These are phyloP conservation scores for Pseudotulostoma volvatum DNA, from an alignment of 495 filamentous ascomycete species.

Conservation along the genomic window DNA sequence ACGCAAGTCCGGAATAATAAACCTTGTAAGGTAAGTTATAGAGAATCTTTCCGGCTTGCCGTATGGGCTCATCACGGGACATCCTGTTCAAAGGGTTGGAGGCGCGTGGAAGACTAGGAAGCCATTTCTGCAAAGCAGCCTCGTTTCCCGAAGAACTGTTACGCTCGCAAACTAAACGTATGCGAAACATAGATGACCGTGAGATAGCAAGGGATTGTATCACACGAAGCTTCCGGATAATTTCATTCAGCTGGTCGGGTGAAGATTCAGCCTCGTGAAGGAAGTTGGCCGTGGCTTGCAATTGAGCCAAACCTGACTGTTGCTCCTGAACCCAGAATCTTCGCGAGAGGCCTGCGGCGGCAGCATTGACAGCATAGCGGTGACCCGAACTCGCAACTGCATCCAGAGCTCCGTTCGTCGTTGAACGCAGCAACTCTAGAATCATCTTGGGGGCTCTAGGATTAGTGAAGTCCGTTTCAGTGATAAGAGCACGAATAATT, in stretches of 20 bases:
- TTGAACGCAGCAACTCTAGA: conserved; percentile 65
- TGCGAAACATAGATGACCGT: conserved; percentile 40
- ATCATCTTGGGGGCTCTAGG: conserved; percentile 67
- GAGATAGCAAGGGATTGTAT: conserved; percentile 65
- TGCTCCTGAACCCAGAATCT: conserved; percentile 60
- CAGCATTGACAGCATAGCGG: conserved; percentile 64
- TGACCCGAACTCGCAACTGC: conserved; percentile 78
- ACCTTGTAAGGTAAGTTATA: conserved; percentile 95
- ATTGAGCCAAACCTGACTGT: conserved; percentile 68
- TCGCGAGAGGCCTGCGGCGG: conserved; percentile 59
- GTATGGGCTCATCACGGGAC: conserved; percentile 20
- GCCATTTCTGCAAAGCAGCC: conserved; percentile 51
- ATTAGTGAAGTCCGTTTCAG: conserved; percentile 78
- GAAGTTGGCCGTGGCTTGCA: conserved; percentile 64
- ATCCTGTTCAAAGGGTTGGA: conserved; percentile 14
- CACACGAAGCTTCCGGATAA: conserved; percentile 73
- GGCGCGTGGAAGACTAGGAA: conserved; percentile 38
- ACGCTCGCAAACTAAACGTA: conserved; percentile 70
- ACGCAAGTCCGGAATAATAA: conserved; percentile 68
- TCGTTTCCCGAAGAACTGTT: conserved; percentile 58
- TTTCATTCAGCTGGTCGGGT: conserved; percentile 47
- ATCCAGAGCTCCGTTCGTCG: conserved; percentile 81
- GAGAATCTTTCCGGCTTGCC: conserved; percentile 49
- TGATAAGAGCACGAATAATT: conserved; percentile 57
- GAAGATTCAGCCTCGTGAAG: conserved; percentile 35